phyloP scores from a whole-genome alignment of 495 filamentous ascomycete genomes.

The Penicillium maclennaniae region DNA sequence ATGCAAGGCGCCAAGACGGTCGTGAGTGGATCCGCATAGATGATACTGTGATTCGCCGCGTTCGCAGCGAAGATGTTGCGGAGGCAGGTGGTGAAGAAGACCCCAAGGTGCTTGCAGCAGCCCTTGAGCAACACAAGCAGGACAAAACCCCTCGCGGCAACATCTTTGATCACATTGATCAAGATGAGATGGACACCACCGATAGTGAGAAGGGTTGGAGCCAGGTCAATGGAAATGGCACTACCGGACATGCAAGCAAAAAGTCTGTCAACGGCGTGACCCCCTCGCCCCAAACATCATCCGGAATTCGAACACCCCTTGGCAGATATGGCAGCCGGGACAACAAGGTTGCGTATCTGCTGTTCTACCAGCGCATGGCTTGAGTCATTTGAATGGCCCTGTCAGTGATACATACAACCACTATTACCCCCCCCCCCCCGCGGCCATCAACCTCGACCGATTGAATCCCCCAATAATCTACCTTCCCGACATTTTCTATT shows the following conservation, averaged over 20 bases:
- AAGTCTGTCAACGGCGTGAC: conserved; percentile 69
- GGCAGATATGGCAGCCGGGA: conserved; percentile 74
- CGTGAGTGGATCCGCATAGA: conserved; percentile 94
- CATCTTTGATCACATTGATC: conserved; percentile 67
- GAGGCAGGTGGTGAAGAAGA: conserved; percentile 80
- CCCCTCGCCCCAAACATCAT: conserved; percentile 43
- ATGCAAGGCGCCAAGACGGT: conserved; percentile 89
- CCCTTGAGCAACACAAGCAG: conserved; percentile 61
- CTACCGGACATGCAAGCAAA: conserved; percentile 43
- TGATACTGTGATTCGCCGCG: conserved; percentile 83
- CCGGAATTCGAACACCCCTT: conserved; percentile 57
- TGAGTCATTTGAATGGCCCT: conserved; percentile 8
- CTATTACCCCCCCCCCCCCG: not conserved
- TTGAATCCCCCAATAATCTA: not conserved
- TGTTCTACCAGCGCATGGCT: conserved; percentile 84
- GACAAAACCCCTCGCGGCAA: conserved; percentile 56
- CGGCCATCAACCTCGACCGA: not conserved
- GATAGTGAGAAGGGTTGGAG: conserved; percentile 75
- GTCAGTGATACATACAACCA: not conserved
- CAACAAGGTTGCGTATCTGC: conserved; percentile 92
- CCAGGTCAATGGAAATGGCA: conserved; percentile 64
- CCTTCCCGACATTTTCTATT: conserved; percentile 4
- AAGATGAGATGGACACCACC: conserved; percentile 54
- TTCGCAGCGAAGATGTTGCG: conserved; percentile 86
- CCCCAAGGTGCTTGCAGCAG: conserved; percentile 61